phyloP scores from a whole-genome alignment of 192 early-diverging fungal genomes.

The Irineochytrium annulatum region DNA sequence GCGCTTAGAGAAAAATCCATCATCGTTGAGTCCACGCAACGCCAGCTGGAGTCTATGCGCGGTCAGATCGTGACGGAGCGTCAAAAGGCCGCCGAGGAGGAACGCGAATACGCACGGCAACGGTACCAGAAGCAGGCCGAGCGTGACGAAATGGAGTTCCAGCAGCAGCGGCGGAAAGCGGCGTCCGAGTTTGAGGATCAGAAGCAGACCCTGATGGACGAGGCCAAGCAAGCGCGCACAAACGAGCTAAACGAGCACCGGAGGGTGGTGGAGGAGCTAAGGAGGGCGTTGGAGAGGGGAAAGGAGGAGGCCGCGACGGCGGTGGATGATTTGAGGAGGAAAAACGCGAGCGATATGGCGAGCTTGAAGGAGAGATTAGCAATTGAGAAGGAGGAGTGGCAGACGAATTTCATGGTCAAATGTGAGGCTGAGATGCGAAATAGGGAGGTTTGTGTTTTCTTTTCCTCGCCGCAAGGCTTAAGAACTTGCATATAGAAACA shows the following conservation, averaged over 20 bases:
- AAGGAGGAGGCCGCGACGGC: slow-evolving; percentile 13
- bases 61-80: slow-evolving; percentile 42
- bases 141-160: slow-evolving; percentile 63
- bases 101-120: slow-evolving; percentile 56
- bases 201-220: slow-evolving; percentile 27
- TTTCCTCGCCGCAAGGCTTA: background rate
- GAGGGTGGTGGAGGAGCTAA: slow-evolving; percentile 32
- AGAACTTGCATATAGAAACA: slow-evolving; percentile 29
- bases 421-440: slow-evolving; percentile 40
- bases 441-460: slow-evolving; percentile 32
- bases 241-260: slow-evolving; percentile 27
- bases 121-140: slow-evolving; percentile 58
- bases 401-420: slow-evolving; percentile 42
- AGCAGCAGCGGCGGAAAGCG: slow-evolving; percentile 55
- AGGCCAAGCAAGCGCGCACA: slow-evolving; percentile 27
- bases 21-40: slow-evolving; percentile 44
- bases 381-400: slow-evolving; percentile 58
- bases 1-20: slow-evolving; percentile 38
- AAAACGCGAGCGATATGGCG: slow-evolving; percentile 31
- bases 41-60: slow-evolving; percentile 44
- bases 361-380: slow-evolving; percentile 35
- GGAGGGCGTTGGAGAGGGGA: slow-evolving; percentile 32
- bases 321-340: slow-evolving; percentile 33
- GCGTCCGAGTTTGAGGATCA: slow-evolving; percentile 47
- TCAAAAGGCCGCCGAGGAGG: slow-evolving; percentile 54